Percentiles rank a stretch among this genome's conserved stretches.
Conservation (phyloP, 129 eudicot species). For the Mikania micrantha region DNA sequence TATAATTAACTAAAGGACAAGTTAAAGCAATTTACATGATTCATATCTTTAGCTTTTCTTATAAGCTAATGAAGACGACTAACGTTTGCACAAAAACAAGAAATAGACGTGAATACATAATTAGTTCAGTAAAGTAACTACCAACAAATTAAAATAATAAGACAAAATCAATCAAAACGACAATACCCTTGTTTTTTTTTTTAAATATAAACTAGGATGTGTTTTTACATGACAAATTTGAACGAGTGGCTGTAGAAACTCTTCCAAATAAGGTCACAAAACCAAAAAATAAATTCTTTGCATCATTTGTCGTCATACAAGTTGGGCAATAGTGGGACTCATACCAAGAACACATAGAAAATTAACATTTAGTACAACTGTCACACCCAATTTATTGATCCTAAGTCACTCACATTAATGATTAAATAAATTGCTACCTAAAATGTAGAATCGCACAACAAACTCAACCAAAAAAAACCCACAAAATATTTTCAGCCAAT, state of each 20-base stretch:
- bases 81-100: not conserved
- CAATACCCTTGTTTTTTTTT: not conserved
- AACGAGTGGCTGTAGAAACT: not conserved
- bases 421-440: constrained; percentile 5
- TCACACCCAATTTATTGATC: constrained; percentile 30
- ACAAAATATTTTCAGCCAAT: constrained; percentile 11
- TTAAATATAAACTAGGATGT: not conserved
- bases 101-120: not conserved
- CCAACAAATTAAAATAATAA: not conserved
- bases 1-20: not conserved
- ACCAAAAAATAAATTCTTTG: not conserved
- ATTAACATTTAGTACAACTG: constrained; percentile 1
- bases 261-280: not conserved
- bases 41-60: not conserved
- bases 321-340: not conserved
- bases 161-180: not conserved
- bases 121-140: not conserved
- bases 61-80: no score
- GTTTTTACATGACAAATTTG: no score
- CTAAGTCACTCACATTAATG: constrained; percentile 18
- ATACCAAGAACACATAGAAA: constrained; percentile 14
- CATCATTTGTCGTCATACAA: not conserved
- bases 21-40: not conserved
- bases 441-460: constrained; percentile 14
- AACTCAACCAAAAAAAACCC: constrained; percentile 22